Evolutionary conservation across 176 grass and related monocot genomes (phyloP).

Genomic region (Calamus simplicifolius): DNA sequence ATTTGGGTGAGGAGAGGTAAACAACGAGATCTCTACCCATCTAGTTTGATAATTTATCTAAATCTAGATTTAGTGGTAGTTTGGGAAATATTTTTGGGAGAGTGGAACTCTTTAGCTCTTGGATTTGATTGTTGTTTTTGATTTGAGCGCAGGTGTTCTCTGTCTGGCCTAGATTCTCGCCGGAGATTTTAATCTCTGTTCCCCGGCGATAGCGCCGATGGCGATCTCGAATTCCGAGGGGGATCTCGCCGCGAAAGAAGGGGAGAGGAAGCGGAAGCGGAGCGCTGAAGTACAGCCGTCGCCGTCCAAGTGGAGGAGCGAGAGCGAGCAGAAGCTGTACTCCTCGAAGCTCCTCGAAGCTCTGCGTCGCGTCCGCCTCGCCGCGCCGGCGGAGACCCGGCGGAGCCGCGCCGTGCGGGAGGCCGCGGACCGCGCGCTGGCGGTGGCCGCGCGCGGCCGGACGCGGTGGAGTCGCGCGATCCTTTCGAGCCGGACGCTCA

Average conservation of each 20-base stretch:
- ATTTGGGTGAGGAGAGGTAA: too few relatives aligned
- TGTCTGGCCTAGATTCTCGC: not conserved
- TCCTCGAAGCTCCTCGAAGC: slow-evolving; percentile 85
- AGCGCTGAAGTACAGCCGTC: not conserved
- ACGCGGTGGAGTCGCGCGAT: slow-evolving; percentile 86
- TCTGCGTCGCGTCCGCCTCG: slow-evolving; percentile 48
- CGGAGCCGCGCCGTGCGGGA: slow-evolving; percentile 38
- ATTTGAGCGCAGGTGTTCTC: not conserved
- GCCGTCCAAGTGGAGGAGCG: slow-evolving; percentile 60
- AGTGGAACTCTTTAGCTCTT: too few relatives aligned
- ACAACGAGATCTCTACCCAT: too few relatives aligned
- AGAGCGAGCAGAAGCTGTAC: slow-evolving; percentile 71
- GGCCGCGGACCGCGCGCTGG: slow-evolving; percentile 73
- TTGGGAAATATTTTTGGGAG: too few relatives aligned
- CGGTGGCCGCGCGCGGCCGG: slow-evolving; percentile 50
- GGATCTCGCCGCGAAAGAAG: slow-evolving; percentile 17
- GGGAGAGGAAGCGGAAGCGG: slow-evolving; percentile 39
- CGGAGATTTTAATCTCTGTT: not conserved
- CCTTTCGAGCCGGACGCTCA: slow-evolving; percentile 38
- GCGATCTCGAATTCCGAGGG: slow-evolving; percentile 42
- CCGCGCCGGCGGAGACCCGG: slow-evolving; percentile 1
- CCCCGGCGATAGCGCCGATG: not conserved
- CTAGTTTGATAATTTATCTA: too few relatives aligned
- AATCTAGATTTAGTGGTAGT: too few relatives aligned
- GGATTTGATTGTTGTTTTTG: too few relatives aligned